A percentile compares a stretch with the other conserved stretches of the same genome.
Evolutionary conservation across 495 filamentous ascomycete species (phyloP).

Genomic region (Penicillium paradoxum): DNA sequence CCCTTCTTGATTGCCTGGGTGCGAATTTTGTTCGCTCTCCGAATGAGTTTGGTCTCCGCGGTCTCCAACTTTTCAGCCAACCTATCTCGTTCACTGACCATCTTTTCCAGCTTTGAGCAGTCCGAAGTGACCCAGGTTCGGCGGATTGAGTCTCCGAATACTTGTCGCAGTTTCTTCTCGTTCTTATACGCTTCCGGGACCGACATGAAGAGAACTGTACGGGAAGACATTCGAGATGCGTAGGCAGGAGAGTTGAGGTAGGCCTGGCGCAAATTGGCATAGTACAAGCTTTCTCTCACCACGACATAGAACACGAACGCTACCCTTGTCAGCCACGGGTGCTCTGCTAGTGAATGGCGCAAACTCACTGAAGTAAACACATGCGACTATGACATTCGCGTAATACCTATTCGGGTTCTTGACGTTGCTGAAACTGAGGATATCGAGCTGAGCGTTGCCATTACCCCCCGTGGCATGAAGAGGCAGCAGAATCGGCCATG

Average conservation of each 20-base stretch:
- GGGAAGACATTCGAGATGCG: conserved; percentile 58
- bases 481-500: conserved; percentile 78
- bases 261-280: conserved; percentile 64
- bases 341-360: neutral
- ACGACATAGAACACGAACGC: conserved; percentile 63
- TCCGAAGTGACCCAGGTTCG: conserved; percentile 60
- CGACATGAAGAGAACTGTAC: conserved; percentile 66
- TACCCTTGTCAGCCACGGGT: conserved; percentile 20
- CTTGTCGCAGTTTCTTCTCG: conserved; percentile 50
- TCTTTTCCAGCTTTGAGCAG: conserved; percentile 48
- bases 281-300: conserved; percentile 62
- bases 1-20: conserved; percentile 39
- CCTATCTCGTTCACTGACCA: conserved; percentile 56
- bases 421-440: conserved; percentile 64
- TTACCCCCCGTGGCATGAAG: conserved; percentile 68
- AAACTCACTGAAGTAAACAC: conserved; percentile 51
- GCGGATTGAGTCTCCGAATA: conserved; percentile 56
- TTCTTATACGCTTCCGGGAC: conserved; percentile 57
- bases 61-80: conserved; percentile 57
- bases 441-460: conserved; percentile 54
- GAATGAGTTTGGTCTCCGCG: conserved; percentile 61
- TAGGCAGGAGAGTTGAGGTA: conserved; percentile 67
- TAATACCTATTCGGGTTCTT: conserved; percentile 48
- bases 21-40: conserved; percentile 51
- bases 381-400: conserved; percentile 55